Conservation (phyloP, 306 rosid genomes). For the Rosa rugosa region DNA sequence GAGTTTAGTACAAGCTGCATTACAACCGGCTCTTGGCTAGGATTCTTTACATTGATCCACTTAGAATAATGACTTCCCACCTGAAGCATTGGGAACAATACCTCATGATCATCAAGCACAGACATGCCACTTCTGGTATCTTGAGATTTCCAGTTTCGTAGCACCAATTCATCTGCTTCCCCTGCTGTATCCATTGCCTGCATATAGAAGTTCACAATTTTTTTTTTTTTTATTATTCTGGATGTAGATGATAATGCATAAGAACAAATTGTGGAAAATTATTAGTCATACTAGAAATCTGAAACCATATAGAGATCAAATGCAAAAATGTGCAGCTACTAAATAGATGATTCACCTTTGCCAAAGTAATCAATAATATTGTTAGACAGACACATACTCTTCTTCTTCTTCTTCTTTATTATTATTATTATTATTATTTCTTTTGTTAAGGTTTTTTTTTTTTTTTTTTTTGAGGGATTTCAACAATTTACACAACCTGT, state of each 20-base stretch:
- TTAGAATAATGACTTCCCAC: conserved; percentile 69
- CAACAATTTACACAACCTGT: neutral
- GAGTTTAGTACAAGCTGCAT: conserved; percentile 89
- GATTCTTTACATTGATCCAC: conserved; percentile 84
- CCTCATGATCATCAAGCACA: conserved; percentile 70
- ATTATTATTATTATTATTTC: neutral
- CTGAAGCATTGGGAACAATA: conserved; percentile 69
- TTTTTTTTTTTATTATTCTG: conserved; percentile 17
- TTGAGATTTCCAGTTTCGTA: conserved; percentile 84
- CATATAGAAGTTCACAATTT: conserved; percentile 31
- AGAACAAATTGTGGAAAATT: neutral
- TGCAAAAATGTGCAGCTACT: conserved; percentile 9
- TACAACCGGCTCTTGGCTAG: conserved; percentile 72
- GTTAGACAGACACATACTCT: neutral
- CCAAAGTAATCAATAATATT: neutral
- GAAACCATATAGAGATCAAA: neutral
- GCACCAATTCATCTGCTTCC: conserved; percentile 69
- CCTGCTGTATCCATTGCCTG: conserved; percentile 47
- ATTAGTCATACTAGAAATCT: neutral
- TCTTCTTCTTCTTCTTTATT: neutral
- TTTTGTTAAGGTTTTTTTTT: neutral
- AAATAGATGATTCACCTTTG: neutral
- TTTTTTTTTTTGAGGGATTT: neutral
- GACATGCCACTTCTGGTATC: conserved; percentile 54
- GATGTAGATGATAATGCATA: neutral